Percentiles rank a stretch among this genome's conserved stretches.
Conservation (phyloP, 2,329 filamentous ascomycete species). For the Shiraia sp. region DNA sequence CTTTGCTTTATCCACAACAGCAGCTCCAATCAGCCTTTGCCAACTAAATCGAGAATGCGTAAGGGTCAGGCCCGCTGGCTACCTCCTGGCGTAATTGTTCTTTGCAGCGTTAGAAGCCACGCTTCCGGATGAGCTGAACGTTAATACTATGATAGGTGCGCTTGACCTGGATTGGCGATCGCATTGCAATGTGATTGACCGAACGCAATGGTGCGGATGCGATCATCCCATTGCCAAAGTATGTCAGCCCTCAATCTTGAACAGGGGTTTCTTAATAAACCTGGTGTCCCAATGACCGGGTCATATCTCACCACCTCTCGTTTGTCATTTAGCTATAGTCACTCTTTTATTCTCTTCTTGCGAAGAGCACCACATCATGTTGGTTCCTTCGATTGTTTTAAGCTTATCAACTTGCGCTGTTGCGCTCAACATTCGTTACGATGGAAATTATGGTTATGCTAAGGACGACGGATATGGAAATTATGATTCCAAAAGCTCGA, state of each 20-base stretch:
- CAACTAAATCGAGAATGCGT: no score
- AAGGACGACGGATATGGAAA: conserved; percentile 1
- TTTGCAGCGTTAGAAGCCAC: no score
- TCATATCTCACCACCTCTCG: neutral
- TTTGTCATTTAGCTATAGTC: conserved; percentile 7
- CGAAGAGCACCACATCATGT: conserved; percentile 11
- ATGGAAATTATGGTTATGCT: conserved; percentile 3
- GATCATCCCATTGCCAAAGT: no score
- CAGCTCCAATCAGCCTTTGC: no score
- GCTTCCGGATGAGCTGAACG: no score
- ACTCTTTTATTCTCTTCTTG: conserved; percentile 7
- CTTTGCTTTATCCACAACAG: no score
- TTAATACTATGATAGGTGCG: no score
- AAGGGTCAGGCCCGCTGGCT: no score
- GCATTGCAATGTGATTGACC: no score
- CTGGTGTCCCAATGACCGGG: neutral
- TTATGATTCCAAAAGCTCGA: neutral
- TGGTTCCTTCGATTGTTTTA: conserved; percentile 10
- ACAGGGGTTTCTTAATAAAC: neutral
- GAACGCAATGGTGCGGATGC: no score
- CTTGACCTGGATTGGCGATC: no score
- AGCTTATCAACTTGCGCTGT: conserved; percentile 16
- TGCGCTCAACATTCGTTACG: conserved; percentile 17
- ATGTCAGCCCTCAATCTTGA: conserved; percentile 3
- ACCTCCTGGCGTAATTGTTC: no score